Evolutionary conservation across 2,329 filamentous ascomycete species (phyloP).

Genomic region (Metarhizium rileyi): DNA sequence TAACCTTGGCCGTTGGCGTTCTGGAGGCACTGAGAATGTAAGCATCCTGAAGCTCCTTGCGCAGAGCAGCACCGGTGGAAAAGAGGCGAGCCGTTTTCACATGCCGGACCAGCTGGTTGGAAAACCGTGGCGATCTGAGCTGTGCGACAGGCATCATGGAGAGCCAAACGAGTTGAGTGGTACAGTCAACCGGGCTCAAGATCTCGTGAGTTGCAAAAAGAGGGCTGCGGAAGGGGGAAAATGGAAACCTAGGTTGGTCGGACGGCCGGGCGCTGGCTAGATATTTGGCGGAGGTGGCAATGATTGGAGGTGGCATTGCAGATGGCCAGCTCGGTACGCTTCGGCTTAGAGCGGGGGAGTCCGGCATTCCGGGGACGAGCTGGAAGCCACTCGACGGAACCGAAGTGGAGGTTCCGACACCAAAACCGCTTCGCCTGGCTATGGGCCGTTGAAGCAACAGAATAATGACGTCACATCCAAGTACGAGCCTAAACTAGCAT

Average conservation of each 20-base stretch:
- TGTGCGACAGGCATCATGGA: constrained; percentile 22
- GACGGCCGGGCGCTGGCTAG: background rate
- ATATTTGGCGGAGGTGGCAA: constrained; percentile 5
- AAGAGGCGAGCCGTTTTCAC: constrained; percentile 35
- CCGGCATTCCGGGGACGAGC: constrained; percentile 1
- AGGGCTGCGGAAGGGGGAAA: constrained; percentile 2
- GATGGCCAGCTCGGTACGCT: constrained; percentile 21
- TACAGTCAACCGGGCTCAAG: background rate
- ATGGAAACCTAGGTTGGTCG: background rate
- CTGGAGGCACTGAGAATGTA: constrained; percentile 88
- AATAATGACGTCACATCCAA: background rate
- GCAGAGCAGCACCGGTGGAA: constrained; percentile 32
- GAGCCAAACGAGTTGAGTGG: background rate
- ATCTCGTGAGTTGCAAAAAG: background rate
- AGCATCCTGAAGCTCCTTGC: constrained; percentile 71
- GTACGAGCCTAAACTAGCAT: background rate
- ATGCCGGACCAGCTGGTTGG: constrained; percentile 28
- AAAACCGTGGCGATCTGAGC: constrained; percentile 23
- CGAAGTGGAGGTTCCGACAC: constrained; percentile 3
- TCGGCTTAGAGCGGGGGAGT: constrained; percentile 27
- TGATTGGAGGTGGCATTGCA: constrained; percentile 1
- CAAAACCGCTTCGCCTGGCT: background rate
- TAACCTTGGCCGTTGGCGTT: constrained; percentile 82
- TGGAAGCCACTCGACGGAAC: background rate
- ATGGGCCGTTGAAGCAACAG: background rate